Base-by-base conservation (phyloP, 106 monocot species). In the Alisma plantagoaquatica region DNA sequence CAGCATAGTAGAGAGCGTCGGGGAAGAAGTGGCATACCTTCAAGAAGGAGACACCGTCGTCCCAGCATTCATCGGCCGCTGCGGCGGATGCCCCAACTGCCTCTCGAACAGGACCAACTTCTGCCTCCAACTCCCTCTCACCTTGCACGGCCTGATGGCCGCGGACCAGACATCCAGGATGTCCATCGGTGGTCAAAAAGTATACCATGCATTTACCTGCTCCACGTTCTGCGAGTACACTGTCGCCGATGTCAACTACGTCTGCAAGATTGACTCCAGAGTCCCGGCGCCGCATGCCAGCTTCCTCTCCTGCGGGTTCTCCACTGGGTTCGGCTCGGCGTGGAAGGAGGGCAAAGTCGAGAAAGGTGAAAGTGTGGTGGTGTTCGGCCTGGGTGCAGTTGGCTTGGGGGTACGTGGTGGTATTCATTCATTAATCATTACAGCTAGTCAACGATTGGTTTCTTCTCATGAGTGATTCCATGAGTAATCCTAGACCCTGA, bases 1-100 rank as follows among this genome's bases (percentile, higher is more conserved):
- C 43, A 17, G n/a, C 25, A 9, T 25, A 2, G 51, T 20, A 23
- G 25, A 51, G 22, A 51, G 5, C 24, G 63, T 23, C n/a, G n/a
- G n/a, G n/a, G 63, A 64, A 43, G 63, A 38, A n/a, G 63, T 64
- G 23, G 12, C 29, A 12, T 51, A 31, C 54, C 16, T 54, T n/a
- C 29, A 54, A 17, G 54, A 30, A 20, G 54, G 54, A 31, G 54
- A 54, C 54, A 54, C n/a, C 5, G 30, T 54, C 18, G 22, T 54
- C 54, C 54, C 54, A n/a, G 32, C 54, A 28, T 28, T 22, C 12
- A 33, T 54, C 4, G 54, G 54, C 26, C 30, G 32, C 17, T 33
- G 54, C 54, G 30, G 30, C 4, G 29, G 32, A n/a, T 54, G 54
- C 30, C 30, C 29, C 4, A 54, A 54, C 54, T 54, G 54, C 54